phyloP scores from a whole-genome alignment of 176 grass and related monocot genomes.

The Cymbopogon citratus region DNA sequence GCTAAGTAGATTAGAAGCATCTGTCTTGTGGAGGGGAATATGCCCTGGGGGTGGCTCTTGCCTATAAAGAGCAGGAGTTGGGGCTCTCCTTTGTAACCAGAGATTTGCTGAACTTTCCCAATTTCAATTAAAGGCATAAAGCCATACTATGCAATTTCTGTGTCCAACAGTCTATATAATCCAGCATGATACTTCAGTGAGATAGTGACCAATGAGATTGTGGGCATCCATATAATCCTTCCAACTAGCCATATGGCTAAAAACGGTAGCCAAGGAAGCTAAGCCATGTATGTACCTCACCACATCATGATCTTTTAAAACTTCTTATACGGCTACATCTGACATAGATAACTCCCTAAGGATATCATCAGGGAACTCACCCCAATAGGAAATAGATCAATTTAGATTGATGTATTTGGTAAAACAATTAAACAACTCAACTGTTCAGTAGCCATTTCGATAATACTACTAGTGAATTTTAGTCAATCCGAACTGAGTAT shows the following conservation, averaged over 20 bases:
- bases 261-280: conserved; percentile 2
- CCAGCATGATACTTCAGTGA: conserved; percentile 17
- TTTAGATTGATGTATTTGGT: background rate
- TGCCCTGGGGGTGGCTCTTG: too few species aligned
- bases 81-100: too few species aligned
- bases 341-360: conserved; percentile 7
- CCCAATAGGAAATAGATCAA: background rate
- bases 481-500: background rate
- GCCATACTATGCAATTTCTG: too few species aligned
- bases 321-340: conserved; percentile 9
- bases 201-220: conserved; percentile 6
- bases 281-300: background rate
- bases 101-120: too few species aligned
- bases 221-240: background rate
- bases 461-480: background rate
- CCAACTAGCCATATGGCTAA: background rate
- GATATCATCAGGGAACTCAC: background rate
- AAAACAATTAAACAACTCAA: background rate
- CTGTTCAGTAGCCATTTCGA: background rate
- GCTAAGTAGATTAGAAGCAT: too few species aligned
- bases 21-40: too few species aligned
- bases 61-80: too few species aligned
- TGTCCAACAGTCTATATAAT: too few species aligned
- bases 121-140: too few species aligned
- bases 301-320: background rate